A percentile compares a stretch with the other conserved stretches of the same genome.
phyloP scores from a whole-genome alignment of 495 filamentous ascomycete genomes.

The Podospora fimiseda region DNA sequence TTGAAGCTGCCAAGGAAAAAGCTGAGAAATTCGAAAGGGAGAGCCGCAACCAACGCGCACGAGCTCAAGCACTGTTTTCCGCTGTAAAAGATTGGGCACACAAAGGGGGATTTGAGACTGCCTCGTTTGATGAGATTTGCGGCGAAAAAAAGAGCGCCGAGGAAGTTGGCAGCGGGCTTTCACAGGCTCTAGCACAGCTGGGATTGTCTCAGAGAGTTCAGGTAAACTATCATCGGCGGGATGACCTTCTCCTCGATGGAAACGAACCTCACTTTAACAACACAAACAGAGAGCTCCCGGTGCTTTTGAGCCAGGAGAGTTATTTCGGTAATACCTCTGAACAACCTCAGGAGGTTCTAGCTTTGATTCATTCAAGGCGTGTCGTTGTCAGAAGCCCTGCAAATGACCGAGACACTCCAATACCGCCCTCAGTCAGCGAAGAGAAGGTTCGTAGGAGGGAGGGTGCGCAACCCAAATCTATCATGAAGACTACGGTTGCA shows the following conservation, averaged over 20 bases:
- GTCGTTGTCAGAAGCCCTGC: constrained; percentile 35
- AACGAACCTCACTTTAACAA: neutral
- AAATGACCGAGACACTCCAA: constrained; percentile 16
- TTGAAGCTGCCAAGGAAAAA: neutral
- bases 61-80: constrained; percentile 2
- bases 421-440: constrained; percentile 30
- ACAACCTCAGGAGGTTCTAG: neutral
- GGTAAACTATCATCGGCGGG: neutral
- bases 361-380: constrained; percentile 21
- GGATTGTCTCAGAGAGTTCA: neutral
- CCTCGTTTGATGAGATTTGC: neutral
- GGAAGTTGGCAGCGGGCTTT: neutral
- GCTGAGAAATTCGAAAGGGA: constrained; percentile 5
- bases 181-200: neutral
- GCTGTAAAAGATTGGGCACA: constrained; percentile 11
- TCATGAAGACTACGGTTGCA: constrained; percentile 27
- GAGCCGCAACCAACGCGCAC: neutral
- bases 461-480: constrained; percentile 25
- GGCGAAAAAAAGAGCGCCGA: neutral
- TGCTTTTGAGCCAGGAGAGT: neutral
- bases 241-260: neutral
- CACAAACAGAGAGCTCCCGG: neutral
- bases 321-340: neutral
- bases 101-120: neutral
- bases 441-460: constrained; percentile 33